Conservation (phyloP, 1,284 basidiomycete species). For the Agaricales sp. region DNA sequence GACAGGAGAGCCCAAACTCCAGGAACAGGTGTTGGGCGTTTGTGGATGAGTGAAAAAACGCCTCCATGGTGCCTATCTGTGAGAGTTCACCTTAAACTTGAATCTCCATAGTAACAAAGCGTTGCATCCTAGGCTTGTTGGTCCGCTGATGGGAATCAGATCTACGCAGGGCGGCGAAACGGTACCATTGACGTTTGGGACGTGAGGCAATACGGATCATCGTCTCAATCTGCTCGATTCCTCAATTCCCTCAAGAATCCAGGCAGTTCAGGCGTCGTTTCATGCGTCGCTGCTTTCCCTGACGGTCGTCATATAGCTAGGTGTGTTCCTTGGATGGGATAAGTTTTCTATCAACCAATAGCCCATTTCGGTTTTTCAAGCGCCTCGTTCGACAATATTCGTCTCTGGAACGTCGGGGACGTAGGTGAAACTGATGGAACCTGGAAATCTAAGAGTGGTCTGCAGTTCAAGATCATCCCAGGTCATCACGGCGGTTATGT, state of each 20-base stretch:
- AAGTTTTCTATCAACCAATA: conserved; percentile 6
- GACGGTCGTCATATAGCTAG: conserved; percentile 86
- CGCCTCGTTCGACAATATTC: conserved; percentile 88
- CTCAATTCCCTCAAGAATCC: conserved; percentile 82
- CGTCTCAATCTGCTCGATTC: conserved; percentile 55
- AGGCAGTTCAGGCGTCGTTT: conserved; percentile 82
- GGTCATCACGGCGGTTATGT: conserved; percentile 94
- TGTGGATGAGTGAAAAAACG: conserved; percentile 83
- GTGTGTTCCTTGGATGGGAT: conserved; percentile 32
- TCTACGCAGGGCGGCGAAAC: conserved; percentile 89
- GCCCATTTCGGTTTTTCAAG: too few relatives aligned
- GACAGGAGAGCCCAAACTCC: conserved; percentile 66
- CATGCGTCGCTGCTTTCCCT: conserved; percentile 83
- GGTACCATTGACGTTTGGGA: conserved; percentile 94
- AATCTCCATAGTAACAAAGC: conserved; percentile 5
- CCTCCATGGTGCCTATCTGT: conserved; percentile 96
- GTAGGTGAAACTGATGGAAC: conserved; percentile 54
- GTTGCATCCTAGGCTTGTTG: conserved; percentile 69
- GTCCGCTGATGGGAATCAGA: conserved; percentile 80
- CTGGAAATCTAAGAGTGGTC: conserved; percentile 49
- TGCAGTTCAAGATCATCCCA: conserved; percentile 91
- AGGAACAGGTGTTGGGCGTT: conserved; percentile 67
- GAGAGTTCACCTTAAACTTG: conserved; percentile 18
- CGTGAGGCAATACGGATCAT: conserved; percentile 61
- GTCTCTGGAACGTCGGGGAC: conserved; percentile 88